phyloP scores from a whole-genome alignment of 108 stramenopile genomes.

The Cyclotella kingstonii region DNA sequence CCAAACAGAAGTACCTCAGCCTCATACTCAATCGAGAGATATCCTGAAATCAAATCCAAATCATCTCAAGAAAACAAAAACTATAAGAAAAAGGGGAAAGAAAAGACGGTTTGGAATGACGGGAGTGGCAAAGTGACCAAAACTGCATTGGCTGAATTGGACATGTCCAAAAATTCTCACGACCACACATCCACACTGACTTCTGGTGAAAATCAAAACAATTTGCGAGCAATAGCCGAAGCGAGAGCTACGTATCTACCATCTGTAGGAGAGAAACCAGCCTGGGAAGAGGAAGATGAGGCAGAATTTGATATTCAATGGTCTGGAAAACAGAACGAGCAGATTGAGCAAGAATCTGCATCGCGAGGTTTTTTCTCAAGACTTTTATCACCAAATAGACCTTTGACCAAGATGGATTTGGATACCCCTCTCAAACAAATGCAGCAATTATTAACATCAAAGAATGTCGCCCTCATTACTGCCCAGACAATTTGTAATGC shows the following conservation, averaged over 20 bases:
- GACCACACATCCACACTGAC: slow-evolving; percentile 3
- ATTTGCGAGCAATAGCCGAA: slow-evolving; percentile 76
- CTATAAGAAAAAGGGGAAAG: slow-evolving; percentile 58
- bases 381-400: slow-evolving; percentile 51
- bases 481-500: slow-evolving; percentile 70
- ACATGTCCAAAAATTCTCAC: slow-evolving; percentile 53
- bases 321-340: slow-evolving; percentile 31
- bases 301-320: slow-evolving; percentile 37
- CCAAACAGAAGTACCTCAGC: slow-evolving; percentile 7
- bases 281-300: slow-evolving; percentile 67
- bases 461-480: slow-evolving; percentile 90
- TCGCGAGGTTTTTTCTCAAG: slow-evolving; percentile 58
- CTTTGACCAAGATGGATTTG: slow-evolving; percentile 64
- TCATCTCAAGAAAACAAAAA: slow-evolving; percentile 9
- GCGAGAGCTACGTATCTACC: slow-evolving; percentile 88
- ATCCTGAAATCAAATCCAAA: slow-evolving; percentile 16
- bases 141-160: slow-evolving; percentile 68
- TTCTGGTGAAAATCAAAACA: slow-evolving; percentile 32
- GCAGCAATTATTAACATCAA: slow-evolving; percentile 74
- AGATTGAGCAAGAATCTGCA: slow-evolving; percentile 42
- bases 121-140: slow-evolving; percentile 79
- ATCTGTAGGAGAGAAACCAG: slow-evolving; percentile 68
- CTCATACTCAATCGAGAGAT: slow-evolving; percentile 10
- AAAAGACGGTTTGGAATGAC: slow-evolving; percentile 81
- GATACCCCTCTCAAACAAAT: slow-evolving; percentile 77